Evolutionary conservation across 1,284 basidiomycete species (phyloP), one percentile per base, ranked within the genome.

Genomic region (Cutaneotrichosporon daszewskae): DNA sequence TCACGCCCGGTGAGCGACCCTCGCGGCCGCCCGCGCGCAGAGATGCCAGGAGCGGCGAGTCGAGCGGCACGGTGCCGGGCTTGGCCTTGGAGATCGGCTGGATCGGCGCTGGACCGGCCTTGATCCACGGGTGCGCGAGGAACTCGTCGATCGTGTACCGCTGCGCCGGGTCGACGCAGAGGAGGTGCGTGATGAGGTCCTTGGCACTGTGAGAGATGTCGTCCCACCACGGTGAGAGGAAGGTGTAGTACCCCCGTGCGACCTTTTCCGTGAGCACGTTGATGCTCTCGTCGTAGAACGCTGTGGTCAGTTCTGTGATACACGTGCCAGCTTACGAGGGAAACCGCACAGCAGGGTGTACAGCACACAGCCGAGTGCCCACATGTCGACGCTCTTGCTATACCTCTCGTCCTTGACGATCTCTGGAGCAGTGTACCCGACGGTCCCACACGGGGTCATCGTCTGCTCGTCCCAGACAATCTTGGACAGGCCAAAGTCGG

Each of bases 331-430:
- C 70, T 63, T 47, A 72, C 70, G 88, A 42, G 91, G 90, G 75
- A 96, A 96, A 40, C 94, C 95, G 63, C 95, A 98, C n/a, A 99
- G 80, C 3, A 98, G 75, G 1, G 95, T 99, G 74, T 99, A 99
- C 5, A 99, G 77, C 18, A 99, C 95, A 69, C 95, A 99, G 23
- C 95, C 95, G 29, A 98, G 75, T 3, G 95, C 95, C 95, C 95
- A 99, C 95, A 98, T 98, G 69, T 99, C 95, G 44, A 98, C 95
- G 60, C 85, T 89, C 75, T 96, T 97, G 68, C 85, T 89, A 69
- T 99, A 99, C 20, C 94, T 80, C 74, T 99, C 92, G 68, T 98
- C 95, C 74, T 97, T 97, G 62, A 99, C 95, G 54, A 99, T 99
- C 72, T 99, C 95, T 3, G 95, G 95, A 4, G 95, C 95, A 3